Evolutionary conservation across 176 grass and related monocot genomes (phyloP).

Genomic region (Ananas comosus): DNA sequence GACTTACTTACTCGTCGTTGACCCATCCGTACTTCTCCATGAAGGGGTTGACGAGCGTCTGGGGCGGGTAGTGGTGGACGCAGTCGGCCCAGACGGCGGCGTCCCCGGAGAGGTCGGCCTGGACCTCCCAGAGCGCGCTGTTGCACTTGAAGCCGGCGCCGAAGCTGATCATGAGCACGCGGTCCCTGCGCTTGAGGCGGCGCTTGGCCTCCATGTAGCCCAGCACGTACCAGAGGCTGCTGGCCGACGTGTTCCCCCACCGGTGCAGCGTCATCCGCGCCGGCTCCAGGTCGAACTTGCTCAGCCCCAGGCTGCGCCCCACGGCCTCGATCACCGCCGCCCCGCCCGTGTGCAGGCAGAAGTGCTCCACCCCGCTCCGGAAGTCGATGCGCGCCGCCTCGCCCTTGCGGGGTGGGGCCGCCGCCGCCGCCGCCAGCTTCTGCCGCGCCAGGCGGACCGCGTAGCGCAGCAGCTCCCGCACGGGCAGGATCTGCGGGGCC

Average conservation of each 20-base stretch:
- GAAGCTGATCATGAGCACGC: conserved; percentile 76
- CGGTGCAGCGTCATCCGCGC: conserved; percentile 83
- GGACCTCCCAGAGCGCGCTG: conserved; percentile 77
- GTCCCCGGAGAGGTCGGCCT: conserved; percentile 37
- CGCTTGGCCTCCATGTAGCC: conserved; percentile 83
- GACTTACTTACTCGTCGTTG: conserved; percentile 23
- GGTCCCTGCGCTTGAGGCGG: conserved; percentile 42
- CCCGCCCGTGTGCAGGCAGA: conserved; percentile 86
- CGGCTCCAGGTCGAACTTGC: conserved; percentile 53
- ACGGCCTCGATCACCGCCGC: conserved; percentile 76
- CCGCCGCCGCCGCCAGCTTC: conserved; percentile 27
- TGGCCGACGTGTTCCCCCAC: conserved; percentile 92
- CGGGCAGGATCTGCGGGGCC: conserved; percentile 47
- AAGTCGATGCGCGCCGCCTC: conserved; percentile 51
- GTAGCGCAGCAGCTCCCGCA: conserved; percentile 38
- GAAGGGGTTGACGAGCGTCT: conserved; percentile 59
- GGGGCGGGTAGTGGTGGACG: conserved; percentile 54
- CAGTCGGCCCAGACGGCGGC: conserved; percentile 60
- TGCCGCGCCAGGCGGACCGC: conserved; percentile 20
- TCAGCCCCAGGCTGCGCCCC: conserved; percentile 36
- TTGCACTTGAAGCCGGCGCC: conserved; percentile 94
- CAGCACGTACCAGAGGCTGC: conserved; percentile 87
- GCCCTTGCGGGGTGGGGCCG: background rate
- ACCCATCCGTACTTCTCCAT: conserved; percentile 76
- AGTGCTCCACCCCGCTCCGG: conserved; percentile 75